Base-by-base conservation (phyloP, 179 eudicot species). In the Beta lomatogona region DNA sequence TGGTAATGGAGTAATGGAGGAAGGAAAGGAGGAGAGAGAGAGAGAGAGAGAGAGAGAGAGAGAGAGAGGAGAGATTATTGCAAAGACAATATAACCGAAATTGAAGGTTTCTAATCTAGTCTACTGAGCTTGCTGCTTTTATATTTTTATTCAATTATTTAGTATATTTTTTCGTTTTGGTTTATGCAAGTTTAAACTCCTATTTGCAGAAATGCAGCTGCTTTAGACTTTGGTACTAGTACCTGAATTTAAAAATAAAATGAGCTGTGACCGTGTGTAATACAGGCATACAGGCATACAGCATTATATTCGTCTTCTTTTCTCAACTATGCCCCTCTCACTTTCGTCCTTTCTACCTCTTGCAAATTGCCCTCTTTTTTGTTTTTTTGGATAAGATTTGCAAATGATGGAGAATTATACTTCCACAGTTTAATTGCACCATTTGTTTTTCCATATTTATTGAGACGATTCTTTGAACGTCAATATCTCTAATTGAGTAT, bases 1-100 rank as follows among this genome's bases (percentile, higher is more conserved):
- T 50, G 54, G 58, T 60, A 58, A 70, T 45, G 82, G 28, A 31
- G 53, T 55, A 71, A 41, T 46, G 71, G 73, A 57, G 73, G n/a
- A n/a, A n/a, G n/a, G n/a, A n/a, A n/a, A n/a, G n/a, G n/a, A n/a
- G n/a, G n/a, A n/a, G n/a, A n/a, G n/a, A n/a, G n/a, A n/a, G 19
- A 19, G 9, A 19, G 41, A 36, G 41, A 36, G 41, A 36, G 41
- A 36, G 41, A 36, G 41, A 45, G 73, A 68, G 16, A 25, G 28
- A 25, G 28, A 25, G 28, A 25, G 28, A 25, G 16, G 21, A 53
- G 63, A 31, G 46, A n/a, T 36, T 19, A 44, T 59, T 19, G 14
- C 10, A 61, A 44, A 8, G 13, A 13, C 14, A 15, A 12, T 31
- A 31, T 41, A 12, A 58, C 59, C 46, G 85, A 79, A 57, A 68